Conservation (phyloP, 345 rosid species). For the Citrus inodora region DNA sequence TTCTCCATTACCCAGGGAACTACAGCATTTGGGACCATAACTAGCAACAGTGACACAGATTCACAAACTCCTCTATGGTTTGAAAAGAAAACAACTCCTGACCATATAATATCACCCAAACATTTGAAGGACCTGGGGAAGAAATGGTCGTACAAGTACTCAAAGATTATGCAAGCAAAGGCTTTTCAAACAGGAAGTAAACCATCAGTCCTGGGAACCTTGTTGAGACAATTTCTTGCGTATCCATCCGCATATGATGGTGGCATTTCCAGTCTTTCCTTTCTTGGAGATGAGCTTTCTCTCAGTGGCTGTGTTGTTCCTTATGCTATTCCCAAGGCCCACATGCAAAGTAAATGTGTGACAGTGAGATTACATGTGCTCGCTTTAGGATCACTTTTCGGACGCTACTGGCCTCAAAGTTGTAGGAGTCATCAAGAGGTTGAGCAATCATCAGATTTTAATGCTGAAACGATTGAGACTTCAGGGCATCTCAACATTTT, state of each 20-base stretch:
- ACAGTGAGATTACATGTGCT: neutral
- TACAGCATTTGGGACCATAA: neutral
- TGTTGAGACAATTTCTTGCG: neutral
- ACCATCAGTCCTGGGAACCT: neutral
- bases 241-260: neutral
- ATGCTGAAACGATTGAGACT: neutral
- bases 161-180: neutral
- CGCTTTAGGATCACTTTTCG: neutral
- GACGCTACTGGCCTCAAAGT: neutral
- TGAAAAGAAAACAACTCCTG: neutral
- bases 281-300: neutral
- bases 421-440: no score
- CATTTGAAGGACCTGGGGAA: neutral
- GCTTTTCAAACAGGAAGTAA: neutral
- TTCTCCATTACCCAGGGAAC: conserved; percentile 3
- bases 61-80: neutral
- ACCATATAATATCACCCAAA: neutral
- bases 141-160: neutral
- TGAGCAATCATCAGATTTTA: neutral
- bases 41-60: neutral
- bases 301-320: neutral
- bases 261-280: neutral
- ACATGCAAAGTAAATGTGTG: neutral
- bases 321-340: neutral
- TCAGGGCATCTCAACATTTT: neutral